Evolutionary conservation across 805 yeast species (phyloP).

Genomic region (Candida nemodendra): DNA sequence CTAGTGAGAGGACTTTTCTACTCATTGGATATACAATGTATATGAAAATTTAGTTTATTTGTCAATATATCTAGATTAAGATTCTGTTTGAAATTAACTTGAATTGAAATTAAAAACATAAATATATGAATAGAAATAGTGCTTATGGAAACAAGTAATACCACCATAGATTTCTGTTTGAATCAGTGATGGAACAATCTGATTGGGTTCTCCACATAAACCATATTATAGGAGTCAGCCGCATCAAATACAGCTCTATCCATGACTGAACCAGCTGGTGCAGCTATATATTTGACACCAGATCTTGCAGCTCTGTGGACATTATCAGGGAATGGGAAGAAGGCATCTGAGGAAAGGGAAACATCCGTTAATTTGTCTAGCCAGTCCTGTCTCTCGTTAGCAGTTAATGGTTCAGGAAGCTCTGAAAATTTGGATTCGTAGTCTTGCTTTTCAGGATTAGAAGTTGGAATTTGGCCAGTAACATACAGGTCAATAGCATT

Average conservation of each 20-base stretch:
- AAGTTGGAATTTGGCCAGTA: constrained; percentile 83
- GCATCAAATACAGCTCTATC: constrained; percentile 95
- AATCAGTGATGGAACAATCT: constrained; percentile 97
- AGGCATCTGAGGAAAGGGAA: constrained; percentile 94
- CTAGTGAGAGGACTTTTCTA: background rate
- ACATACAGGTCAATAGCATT: constrained; percentile 96
- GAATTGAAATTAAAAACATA: too few relatives aligned
- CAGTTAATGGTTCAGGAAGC: constrained; percentile 80
- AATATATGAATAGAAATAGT: too few relatives aligned
- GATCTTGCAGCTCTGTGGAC: constrained; percentile 96
- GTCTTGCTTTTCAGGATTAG: constrained; percentile 91
- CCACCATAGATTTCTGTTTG: too few relatives aligned
- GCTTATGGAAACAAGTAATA: too few relatives aligned
- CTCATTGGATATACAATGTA: background rate
- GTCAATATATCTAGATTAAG: too few relatives aligned
- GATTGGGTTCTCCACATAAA: constrained; percentile 95
- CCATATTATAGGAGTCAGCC: constrained; percentile 87
- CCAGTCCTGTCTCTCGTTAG: constrained; percentile 87
- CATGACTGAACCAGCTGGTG: constrained; percentile 97
- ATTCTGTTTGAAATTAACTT: constrained; percentile 1
- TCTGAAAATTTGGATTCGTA: constrained; percentile 85
- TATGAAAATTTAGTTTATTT: background rate
- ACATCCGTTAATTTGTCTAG: constrained; percentile 74
- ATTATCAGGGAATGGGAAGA: constrained; percentile 99
- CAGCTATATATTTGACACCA: constrained; percentile 95